Evolutionary conservation across 75 land plant genomes (phyloP), one percentile per base, ranked within the genome.

Genomic region (Cupressus sempervirens): DNA sequence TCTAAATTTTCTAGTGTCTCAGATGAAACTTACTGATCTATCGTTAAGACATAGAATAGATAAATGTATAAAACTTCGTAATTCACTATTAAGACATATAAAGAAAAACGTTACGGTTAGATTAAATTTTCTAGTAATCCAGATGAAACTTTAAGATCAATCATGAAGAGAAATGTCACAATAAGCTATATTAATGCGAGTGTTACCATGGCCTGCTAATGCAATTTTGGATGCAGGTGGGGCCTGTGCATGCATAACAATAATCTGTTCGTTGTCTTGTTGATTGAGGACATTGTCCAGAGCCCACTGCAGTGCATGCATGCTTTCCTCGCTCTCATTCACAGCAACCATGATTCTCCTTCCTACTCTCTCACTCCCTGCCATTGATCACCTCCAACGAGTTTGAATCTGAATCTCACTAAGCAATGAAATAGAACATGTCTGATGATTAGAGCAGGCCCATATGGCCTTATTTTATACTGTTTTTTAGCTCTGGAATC

Each of bases 301-400:
- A 15, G 74, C 80, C 91, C 91, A 89, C 29, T 89, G 20, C 48
- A 89, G 81, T 40, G 91, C 91, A 52, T 88, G 45, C 38, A 73
- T 36, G 89, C 91, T 89, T 46, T 82, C 80, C 26, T 89, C 84
- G 53, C 89, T 82, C 29, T 84, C 89, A 50, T 89, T 89, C 74
- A 87, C 83, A 36, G 89, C 91, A 73, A 89, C 89, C 83, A 89
- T 15, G 18, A 89, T 77, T 43, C 54, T 85, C 82, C 65, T 87
- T 40, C 83, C 86, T 40, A 76, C 23, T 18, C 23, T 65, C 29
- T 65, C 68, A 65, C 68, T 26, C 68, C n/a, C 68, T 65, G 68
- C 68, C 68, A 26, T 65, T 20, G 68, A 18, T 65, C n/a, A 18
- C 7, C 23, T 65, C n/a, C 4, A n/a, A n/a, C n/a, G n/a, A n/a